These are phyloP conservation scores for Citrus trifoliata DNA, from an alignment of 345 rosid species.

Conservation along the genomic window DNA sequence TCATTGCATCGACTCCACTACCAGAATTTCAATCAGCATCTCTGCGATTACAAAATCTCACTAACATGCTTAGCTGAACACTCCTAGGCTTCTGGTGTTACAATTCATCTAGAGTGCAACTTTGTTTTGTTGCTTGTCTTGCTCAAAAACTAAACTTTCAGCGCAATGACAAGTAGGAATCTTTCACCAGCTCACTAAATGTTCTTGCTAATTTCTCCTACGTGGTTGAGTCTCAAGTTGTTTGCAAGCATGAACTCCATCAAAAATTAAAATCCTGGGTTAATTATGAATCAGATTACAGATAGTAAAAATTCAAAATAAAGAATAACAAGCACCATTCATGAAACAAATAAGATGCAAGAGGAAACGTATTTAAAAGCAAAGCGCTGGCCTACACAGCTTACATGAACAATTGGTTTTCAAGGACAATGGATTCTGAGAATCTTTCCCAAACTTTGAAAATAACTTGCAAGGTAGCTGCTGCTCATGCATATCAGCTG, in stretches of 20 bases:
- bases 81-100: neutral
- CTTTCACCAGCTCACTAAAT: neutral
- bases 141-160: neutral
- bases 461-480: neutral
- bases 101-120: neutral
- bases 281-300: neutral
- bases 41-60: neutral
- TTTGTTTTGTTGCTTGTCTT: neutral
- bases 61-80: neutral
- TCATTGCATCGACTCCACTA: neutral
- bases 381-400: neutral
- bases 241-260: conserved; percentile 1
- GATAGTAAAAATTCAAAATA: neutral
- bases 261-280: conserved; percentile 1
- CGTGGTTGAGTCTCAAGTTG: neutral
- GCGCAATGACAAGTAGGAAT: neutral
- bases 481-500: neutral
- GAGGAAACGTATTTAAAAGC: neutral
- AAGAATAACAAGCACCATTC: neutral
- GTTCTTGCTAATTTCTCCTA: neutral
- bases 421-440: neutral
- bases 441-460: neutral
- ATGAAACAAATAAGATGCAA: neutral
- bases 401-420: neutral
- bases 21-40: neutral